Percentiles rank a stretch among this genome's conserved stretches.
Conservation (phyloP, 208 protist genomes). For the Crithidia bombi region DNA sequence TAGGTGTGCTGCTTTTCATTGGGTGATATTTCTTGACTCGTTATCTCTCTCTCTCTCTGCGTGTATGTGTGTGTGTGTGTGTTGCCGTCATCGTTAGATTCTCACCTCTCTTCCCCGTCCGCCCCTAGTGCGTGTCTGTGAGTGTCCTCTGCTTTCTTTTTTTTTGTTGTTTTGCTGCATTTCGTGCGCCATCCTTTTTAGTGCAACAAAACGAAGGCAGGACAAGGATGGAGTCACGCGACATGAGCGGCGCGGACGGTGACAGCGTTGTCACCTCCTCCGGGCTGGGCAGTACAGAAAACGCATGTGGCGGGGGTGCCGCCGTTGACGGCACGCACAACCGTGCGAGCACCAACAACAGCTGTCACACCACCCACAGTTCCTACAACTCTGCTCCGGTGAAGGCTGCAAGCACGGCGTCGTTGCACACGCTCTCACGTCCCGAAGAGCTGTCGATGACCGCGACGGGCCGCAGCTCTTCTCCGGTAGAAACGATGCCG, state of each 20-base stretch:
- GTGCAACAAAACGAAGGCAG: too few relatives aligned
- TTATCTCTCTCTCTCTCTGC: too few relatives aligned
- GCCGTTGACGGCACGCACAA: not conserved
- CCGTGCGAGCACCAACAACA: not conserved
- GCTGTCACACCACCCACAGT: not conserved
- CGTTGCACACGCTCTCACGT: conserved; percentile 8
- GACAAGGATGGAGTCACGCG: too few relatives aligned
- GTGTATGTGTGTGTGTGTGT: too few relatives aligned
- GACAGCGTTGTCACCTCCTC: not conserved
- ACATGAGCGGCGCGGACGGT: not conserved
- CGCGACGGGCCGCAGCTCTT: conserved; percentile 3
- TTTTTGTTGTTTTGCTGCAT: too few relatives aligned
- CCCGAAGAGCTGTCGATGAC: conserved; percentile 15
- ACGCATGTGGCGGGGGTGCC: not conserved
- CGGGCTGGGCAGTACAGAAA: not conserved
- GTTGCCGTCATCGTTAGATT: too few relatives aligned
- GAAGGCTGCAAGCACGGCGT: not conserved
- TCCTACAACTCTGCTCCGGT: not conserved
- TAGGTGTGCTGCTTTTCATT: too few relatives aligned
- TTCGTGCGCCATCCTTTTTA: too few relatives aligned
- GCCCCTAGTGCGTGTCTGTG: too few relatives aligned
- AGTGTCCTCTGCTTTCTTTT: too few relatives aligned
- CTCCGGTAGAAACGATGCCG: not conserved
- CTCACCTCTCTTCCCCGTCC: too few relatives aligned
- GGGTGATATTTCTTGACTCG: too few relatives aligned